Conservation (phyloP, 345 rosid species). For the Lagerstroemia speciosa region DNA sequence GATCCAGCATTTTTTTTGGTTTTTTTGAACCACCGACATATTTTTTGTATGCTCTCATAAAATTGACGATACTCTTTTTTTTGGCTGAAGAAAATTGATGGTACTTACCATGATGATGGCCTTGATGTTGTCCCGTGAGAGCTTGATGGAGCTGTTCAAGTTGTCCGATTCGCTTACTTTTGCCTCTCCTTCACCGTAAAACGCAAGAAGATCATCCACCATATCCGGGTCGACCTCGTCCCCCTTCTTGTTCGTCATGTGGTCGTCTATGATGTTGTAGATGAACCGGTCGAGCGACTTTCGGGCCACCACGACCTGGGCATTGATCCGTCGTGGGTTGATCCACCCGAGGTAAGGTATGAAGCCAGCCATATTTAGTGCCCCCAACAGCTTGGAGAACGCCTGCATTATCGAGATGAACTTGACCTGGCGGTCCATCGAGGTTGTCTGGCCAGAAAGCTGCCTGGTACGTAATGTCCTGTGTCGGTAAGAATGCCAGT, state of each 20-base stretch:
- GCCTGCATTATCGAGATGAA: conserved; percentile 76
- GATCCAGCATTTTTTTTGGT: no score
- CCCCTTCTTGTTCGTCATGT: conserved; percentile 35
- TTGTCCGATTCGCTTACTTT: conserved; percentile 45
- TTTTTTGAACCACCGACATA: no score
- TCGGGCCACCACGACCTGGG: conserved; percentile 57
- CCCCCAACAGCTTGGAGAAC: conserved; percentile 90
- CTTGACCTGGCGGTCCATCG: conserved; percentile 57
- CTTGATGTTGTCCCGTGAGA: conserved; percentile 72
- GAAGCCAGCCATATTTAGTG: conserved; percentile 79
- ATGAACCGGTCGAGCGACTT: conserved; percentile 58
- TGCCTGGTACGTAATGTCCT: conserved; percentile 66
- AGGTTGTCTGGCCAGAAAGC: conserved; percentile 68
- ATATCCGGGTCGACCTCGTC: conserved; percentile 44
- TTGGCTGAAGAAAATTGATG: no score
- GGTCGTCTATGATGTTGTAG: conserved; percentile 67
- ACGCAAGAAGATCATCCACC: conserved; percentile 86
- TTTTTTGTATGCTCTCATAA: no score
- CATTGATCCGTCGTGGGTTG: conserved; percentile 61
- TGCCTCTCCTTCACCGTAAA: conserved; percentile 60
- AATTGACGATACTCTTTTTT: no score
- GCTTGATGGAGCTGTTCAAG: conserved; percentile 48
- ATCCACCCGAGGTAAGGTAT: conserved; percentile 59
- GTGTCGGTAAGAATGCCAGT: conserved; percentile 55
- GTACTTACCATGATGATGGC: conserved; percentile 83